Percentiles rank a stretch among this genome's conserved stretches.
phyloP scores from a whole-genome alignment of 164 flowering plant species.

The Vitis rupestris region DNA sequence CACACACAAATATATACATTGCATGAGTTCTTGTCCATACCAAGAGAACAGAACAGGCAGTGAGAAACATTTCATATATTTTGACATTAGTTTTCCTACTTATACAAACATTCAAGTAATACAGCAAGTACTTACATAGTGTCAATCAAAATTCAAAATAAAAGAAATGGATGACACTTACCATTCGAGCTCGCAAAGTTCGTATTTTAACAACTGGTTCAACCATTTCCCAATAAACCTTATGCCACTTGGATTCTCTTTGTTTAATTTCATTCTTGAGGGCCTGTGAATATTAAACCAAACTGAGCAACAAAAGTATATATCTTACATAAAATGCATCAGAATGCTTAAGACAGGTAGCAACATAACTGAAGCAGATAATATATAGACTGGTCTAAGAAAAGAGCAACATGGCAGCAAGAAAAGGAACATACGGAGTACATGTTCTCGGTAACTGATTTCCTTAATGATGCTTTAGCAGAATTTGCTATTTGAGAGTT shows the following conservation, averaged over 20 bases:
- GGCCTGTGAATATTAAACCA: slow-evolving; percentile 34
- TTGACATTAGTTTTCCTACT: no score
- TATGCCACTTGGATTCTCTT: slow-evolving; percentile 74
- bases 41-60: no score
- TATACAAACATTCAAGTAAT: no score
- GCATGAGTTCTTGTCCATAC: no score
- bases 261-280: slow-evolving; percentile 90
- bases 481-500: slow-evolving; percentile 70
- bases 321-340: background rate
- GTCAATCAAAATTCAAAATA: background rate
- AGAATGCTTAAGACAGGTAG: background rate
- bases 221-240: slow-evolving; percentile 82
- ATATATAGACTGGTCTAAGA: background rate
- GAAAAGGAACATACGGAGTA: slow-evolving; percentile 65
- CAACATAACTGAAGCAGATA: background rate
- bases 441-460: slow-evolving; percentile 84
- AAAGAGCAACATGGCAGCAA: background rate
- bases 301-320: background rate
- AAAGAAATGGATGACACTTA: slow-evolving; percentile 24
- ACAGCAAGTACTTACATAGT: background rate
- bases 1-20: no score
- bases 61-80: no score
- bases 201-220: slow-evolving; percentile 76
- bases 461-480: slow-evolving; percentile 71
- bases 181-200: slow-evolving; percentile 93